Evolutionary conservation across 257 asterid genomes (phyloP), one percentile per base, ranked within the genome.

Genomic region (Perilla frutescens): DNA sequence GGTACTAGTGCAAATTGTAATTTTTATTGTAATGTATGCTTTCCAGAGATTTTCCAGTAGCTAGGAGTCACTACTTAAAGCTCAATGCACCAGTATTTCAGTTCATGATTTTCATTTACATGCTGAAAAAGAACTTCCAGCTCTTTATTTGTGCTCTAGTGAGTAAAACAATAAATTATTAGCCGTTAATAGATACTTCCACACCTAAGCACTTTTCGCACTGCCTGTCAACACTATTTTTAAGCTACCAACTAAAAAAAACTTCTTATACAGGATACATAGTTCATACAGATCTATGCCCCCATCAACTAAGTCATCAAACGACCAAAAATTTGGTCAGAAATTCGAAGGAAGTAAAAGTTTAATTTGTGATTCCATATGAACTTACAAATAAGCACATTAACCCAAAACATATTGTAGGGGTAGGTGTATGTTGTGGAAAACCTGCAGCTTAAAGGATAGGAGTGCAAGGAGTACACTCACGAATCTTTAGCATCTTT

Each of bases 21-120:
- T 54, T 71, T 77, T 40, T 34, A 60, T 44, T 71, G 79, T 76
- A 71, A 45, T 31, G 50, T 70, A 68, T 69, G 85, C 34, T 79
- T 78, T 59, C 51, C 29, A 14, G 62, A 47, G 70, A 78, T 34
- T 50, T 67, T 20, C 67, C 63, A 68, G 45, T 71, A 62, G 73
- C 62, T 66, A 51, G 41, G 70, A 58, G 67, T 65, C 45, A 14
- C 44, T 66, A 58, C 67, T 71, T 71, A 48, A 53, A 72, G 78
- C 65, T 62, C 62, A 43, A 53, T 60, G 54, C 66, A 51, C 39
- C 79, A 66, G 39, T 73, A 41, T 2, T 68, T 53, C 60, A 61
- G 71, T 70, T 72, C 71, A 12, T 32, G 47, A 31, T 31, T 65
- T 34, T 62, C 14, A 62, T 59, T 61, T 74, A 57, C 75, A 70